Conservation (phyloP, 2,329 filamentous ascomycete genomes). For the Beauveria scarabaeidicola region DNA sequence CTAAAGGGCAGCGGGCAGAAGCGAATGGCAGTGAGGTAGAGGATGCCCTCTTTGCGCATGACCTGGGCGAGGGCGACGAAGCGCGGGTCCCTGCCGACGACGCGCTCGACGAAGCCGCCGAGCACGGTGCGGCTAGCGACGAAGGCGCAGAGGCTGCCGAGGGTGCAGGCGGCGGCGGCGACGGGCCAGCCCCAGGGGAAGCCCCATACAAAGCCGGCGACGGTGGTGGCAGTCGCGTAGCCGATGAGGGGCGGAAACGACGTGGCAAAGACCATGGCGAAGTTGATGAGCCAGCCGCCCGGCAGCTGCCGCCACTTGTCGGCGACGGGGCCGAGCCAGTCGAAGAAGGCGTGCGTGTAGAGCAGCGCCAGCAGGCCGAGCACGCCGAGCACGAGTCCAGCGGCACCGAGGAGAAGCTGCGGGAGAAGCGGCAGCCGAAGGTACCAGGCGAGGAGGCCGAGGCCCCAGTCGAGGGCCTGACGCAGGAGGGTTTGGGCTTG, state of each 20-base stretch:
- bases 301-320: constrained; percentile 66
- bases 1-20: constrained; percentile 90
- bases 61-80: constrained; percentile 86
- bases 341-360: constrained; percentile 74
- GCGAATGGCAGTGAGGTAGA: constrained; percentile 82
- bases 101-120: constrained; percentile 65
- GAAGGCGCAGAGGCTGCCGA: constrained; percentile 73
- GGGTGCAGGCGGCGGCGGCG: constrained; percentile 66
- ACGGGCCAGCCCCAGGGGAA: constrained; percentile 69
- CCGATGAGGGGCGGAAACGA: constrained; percentile 84
- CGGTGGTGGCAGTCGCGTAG: constrained; percentile 63
- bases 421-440: constrained; percentile 51
- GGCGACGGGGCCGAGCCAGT: constrained; percentile 62
- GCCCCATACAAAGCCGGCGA: constrained; percentile 48
- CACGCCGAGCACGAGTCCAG: constrained; percentile 40
- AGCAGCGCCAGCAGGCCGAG: constrained; percentile 61
- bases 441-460: constrained; percentile 41
- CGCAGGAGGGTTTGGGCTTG: neutral
- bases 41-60: constrained; percentile 80
- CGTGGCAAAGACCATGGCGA: constrained; percentile 63
- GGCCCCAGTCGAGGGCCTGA: constrained; percentile 16
- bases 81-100: constrained; percentile 74
- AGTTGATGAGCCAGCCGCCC: constrained; percentile 68
- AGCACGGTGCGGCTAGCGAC: constrained; percentile 71
- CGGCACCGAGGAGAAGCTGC: constrained; percentile 47